Evolutionary conservation across 75 land plant genomes (phyloP).

Genomic region (Isoetes taiwanensis): DNA sequence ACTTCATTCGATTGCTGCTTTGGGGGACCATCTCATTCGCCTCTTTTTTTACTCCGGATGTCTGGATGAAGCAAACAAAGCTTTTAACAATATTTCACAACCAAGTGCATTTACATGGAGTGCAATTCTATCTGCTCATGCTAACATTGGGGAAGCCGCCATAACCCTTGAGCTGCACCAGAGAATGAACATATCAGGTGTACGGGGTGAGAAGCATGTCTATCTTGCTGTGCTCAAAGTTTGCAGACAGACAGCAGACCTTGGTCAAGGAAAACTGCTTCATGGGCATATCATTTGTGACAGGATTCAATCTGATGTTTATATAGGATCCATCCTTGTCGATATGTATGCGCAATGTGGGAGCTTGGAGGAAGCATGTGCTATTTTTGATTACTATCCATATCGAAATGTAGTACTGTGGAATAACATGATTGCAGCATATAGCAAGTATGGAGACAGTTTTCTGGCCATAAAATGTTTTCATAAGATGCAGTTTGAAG

Average conservation of each 20-base stretch:
- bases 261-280: slow-evolving; percentile 26
- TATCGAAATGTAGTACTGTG: slow-evolving; percentile 31
- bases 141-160: slow-evolving; percentile 25
- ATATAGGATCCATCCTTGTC: slow-evolving; percentile 24
- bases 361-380: slow-evolving; percentile 24
- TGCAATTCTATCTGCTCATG: slow-evolving; percentile 44
- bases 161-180: slow-evolving; percentile 43
- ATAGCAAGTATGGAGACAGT: slow-evolving; percentile 41
- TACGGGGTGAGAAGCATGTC: slow-evolving; percentile 30
- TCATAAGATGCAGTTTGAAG: slow-evolving; percentile 23
- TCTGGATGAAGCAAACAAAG: slow-evolving; percentile 3
- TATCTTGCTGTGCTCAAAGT: slow-evolving; percentile 32
- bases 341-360: slow-evolving; percentile 37
- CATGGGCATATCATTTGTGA: slow-evolving; percentile 18
- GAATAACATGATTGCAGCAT: slow-evolving; percentile 32
- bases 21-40: slow-evolving; percentile 5
- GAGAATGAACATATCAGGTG: slow-evolving; percentile 28
- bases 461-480: slow-evolving; percentile 33
- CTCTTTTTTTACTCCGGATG: slow-evolving; percentile 7
- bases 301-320: slow-evolving; percentile 18
- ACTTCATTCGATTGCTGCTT: no score
- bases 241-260: slow-evolving; percentile 18
- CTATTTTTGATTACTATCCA: slow-evolving; percentile 18
- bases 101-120: slow-evolving; percentile 44
- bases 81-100: background rate